Conservation (phyloP, 805 yeast species). For the Lachancea lanzarotensis region DNA sequence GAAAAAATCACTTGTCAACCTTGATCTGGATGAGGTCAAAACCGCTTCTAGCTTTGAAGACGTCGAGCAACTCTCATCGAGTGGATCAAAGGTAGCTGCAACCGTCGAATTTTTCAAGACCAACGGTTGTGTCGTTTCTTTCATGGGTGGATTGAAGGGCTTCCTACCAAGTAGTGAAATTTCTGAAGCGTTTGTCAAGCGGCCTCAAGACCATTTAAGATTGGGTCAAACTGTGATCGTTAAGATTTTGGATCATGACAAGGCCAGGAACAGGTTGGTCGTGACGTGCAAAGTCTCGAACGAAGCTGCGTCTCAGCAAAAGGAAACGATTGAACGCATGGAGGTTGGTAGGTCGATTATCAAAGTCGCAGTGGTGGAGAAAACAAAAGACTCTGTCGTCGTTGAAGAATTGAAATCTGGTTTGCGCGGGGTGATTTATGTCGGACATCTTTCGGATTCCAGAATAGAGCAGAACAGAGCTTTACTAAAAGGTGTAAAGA, state of each 20-base stretch:
- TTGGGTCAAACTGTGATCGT: constrained; percentile 81
- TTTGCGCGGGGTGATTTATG: constrained; percentile 63
- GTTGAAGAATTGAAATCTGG: constrained; percentile 49
- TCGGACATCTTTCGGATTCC: constrained; percentile 73
- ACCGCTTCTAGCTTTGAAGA: constrained; percentile 42
- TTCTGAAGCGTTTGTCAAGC: constrained; percentile 76
- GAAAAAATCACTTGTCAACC: constrained; percentile 73
- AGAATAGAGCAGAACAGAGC: constrained; percentile 69
- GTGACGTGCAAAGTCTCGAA: constrained; percentile 71
- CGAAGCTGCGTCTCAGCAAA: constrained; percentile 41
- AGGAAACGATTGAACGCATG: constrained; percentile 42
- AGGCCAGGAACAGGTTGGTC: constrained; percentile 45
- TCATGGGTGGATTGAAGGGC: constrained; percentile 73
- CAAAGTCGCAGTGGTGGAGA: constrained; percentile 59
- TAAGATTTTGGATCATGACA: constrained; percentile 53
- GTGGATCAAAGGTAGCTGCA: constrained; percentile 53
- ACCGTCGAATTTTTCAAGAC: constrained; percentile 66
- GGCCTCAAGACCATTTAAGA: constrained; percentile 71
- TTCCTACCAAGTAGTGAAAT: constrained; percentile 84
- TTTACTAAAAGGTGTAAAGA: constrained; percentile 49
- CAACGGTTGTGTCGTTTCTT: constrained; percentile 76
- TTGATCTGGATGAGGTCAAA: constrained; percentile 32
- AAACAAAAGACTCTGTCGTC: constrained; percentile 63
- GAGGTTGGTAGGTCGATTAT: constrained; percentile 58
- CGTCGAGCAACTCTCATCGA: constrained; percentile 37